Base-by-base conservation (phyloP, 345 rosid species). In the Rhodamnia argentea region DNA sequence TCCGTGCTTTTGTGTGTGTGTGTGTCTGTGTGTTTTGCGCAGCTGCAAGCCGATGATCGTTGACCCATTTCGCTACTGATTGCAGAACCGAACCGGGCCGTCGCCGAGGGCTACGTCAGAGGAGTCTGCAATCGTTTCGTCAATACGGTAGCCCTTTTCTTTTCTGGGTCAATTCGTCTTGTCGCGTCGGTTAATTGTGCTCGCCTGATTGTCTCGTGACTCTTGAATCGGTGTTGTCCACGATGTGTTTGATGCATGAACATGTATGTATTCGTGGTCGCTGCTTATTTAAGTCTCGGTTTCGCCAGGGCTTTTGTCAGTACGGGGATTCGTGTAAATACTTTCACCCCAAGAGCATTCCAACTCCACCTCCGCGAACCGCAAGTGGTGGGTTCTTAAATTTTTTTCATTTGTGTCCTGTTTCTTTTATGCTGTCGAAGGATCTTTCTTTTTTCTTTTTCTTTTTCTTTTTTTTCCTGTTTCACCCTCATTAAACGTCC, bases 291-390 rank as follows among this genome's bases (percentile, higher is more conserved):
- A 6, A 18, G 81, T 10, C 47, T 37, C 2, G 47, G 22, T 44
- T 51, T 22, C 57, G 26, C n/a, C 87, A 97, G 98, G 96, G 96
- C 1, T 96, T 92, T 88, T 97, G 99, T 87, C 96, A 92, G 26
- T 94, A 84, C 32, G 99, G 96, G 59, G 95, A 95, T 89, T 94
- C 98, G 84, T 97, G 99, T 83, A 95, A 91, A 87, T 97, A 93
- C 87, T 87, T 92, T 59, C 99, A 97, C 88, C 90, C 96, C 40
- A 88, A 81, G 57, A 83, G 60, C 74, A 26, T 82, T 24, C 27
- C 54, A 26, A 16, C 75, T 53, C 7, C 75, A 5, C 27, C 56
- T 10, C 44, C 87, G 78, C 55, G 74, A 64, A 74, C 75, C 85
- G 62, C 85, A 60, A 26, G 22, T 24, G 87, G 85, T 88, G 52